A percentile compares a stretch with the other conserved stretches of the same genome.
These are phyloP conservation scores for Fusarium siculi DNA, from an alignment of 2,329 filamentous ascomycete genomes.

Conservation along the genomic window DNA sequence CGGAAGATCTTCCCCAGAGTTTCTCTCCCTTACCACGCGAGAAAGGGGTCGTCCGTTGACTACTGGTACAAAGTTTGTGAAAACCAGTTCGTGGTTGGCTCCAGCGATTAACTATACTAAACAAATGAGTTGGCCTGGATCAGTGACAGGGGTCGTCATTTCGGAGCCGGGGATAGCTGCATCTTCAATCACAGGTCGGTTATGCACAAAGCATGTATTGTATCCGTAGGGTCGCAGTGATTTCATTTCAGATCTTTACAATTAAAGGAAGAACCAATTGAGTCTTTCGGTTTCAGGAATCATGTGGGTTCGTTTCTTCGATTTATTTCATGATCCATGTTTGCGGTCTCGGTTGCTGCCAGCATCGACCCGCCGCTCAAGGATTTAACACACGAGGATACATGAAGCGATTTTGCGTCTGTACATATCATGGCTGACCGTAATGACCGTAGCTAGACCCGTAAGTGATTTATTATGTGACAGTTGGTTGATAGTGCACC, in stretches of 20 bases:
- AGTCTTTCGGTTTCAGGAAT: neutral
- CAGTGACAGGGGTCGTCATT: constrained; percentile 11
- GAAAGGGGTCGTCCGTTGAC: constrained; percentile 14
- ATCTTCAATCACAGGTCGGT: constrained; percentile 16
- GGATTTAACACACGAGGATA: neutral
- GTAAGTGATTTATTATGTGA: neutral
- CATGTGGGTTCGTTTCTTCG: constrained; percentile 7
- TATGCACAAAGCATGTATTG: constrained; percentile 8
- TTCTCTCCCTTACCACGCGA: neutral
- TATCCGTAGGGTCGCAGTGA: constrained; percentile 1
- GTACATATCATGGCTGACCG: constrained; percentile 3
- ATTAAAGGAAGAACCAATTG: constrained; percentile 4
- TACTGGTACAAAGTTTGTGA: constrained; percentile 4
- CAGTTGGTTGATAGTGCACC: neutral
- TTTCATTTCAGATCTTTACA: neutral
- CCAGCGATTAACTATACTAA: neutral
- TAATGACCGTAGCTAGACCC: constrained; percentile 2
- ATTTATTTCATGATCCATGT: constrained; percentile 1
- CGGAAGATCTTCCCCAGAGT: constrained; percentile 29
- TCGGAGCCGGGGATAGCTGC: constrained; percentile 20
- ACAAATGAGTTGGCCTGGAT: constrained; percentile 27
- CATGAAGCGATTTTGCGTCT: neutral
- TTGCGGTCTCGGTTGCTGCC: constrained; percentile 2
- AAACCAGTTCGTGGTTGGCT: constrained; percentile 12
- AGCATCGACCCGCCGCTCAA: constrained; percentile 5